Evolutionary conservation across 2,329 filamentous ascomycete species (phyloP), one percentile per base, ranked within the genome.

Genomic region (Fusarium chuoi): DNA sequence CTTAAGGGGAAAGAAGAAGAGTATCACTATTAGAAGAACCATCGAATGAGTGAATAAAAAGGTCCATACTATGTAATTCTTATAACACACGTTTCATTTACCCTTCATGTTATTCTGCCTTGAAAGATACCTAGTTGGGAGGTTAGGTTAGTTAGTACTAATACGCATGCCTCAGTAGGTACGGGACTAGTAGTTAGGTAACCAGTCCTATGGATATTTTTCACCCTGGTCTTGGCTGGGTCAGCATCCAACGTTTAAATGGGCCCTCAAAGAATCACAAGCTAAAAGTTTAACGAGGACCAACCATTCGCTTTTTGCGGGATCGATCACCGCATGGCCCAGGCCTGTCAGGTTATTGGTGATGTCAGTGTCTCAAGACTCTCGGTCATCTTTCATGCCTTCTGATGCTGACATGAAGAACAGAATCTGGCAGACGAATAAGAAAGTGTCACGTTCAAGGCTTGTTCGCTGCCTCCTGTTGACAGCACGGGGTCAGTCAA

Each of bases 331-430:
- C 58, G 62, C 64, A 76, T 76, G 71, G 51, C 60, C 74, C 68
- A 73, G 65, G 63, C 61, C 64, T 63, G 72, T 71, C 64, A 77
- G 68, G 68, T 68, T 70, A 74, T 74, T 70, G 68, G 76, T 77
- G 76, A 76, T 77, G 76, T 75, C 66, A 75, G 60, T 52, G 75
- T 77, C 73, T 75, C 71, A 65, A 77, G 76, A 73, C 49, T 60
- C 45, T 48, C 30, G 15, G 39, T 28, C 55, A 36, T 35, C n/a
- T 49, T 49, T 67, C 41, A 64, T 62, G 54, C 48, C 65, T 70
- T 52, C 56, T 54, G 65, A 65, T 59, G 67, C 52, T 70, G 65
- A 70, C 65, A 49, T 24, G 51, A 54, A 62, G 26, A 30, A 42
- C 33, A 17, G 22, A 56, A 46, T 22, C 30, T 38, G 28, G 35